Evolutionary conservation across 2,329 filamentous ascomycete species (phyloP), one percentile per base, ranked within the genome.

Genomic region (Mollisia scopiformis): DNA sequence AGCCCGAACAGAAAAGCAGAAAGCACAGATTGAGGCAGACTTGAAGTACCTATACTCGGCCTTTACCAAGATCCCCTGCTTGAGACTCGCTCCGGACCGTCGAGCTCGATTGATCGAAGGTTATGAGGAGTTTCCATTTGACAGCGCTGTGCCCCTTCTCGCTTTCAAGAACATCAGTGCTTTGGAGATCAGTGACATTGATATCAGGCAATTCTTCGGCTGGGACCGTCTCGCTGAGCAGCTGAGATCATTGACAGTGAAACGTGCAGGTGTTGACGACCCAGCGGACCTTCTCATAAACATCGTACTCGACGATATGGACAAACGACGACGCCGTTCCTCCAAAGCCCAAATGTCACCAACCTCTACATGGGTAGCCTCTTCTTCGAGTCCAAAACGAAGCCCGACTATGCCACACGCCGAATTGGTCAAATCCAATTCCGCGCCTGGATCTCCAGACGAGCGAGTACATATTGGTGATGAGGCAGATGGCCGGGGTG

Each of bases 41-140:
- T 80, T 97, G 68, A 97, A 94, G 75, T 98, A 99, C 75, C 82
- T 99, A 33, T 99, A 97, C 79, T 98, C 95, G 43, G 92, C 95
- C 59, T 99, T 98, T 74, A 99, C 95, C 72, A 99, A 98, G 79
- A 96, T 99, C 46, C 95, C 95, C 0, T 97, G 92, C 72, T 81
- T 99, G 65, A 88, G 90, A 66, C 82, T 99, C 58, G 88, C 93
- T 28, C 93, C 93, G n/a, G 95, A 99, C 76, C 93, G 93, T 80
- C 91, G 92, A 68, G 93, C 94, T 52, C 88, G 90, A 56, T 81
- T 97, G 63, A 97, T 99, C 68, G 86, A 89, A 67, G 94, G 94
- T 28, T 98, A 95, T 73, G 95, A 99, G 76, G 94, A 97, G 76
- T 99, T 98, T 68, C 95, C 95, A 2, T 97, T 98, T 75, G 95